Evolutionary conservation across 192 early-diverging fungal genomes (phyloP).

Genomic region (Entomortierella lignicola): DNA sequence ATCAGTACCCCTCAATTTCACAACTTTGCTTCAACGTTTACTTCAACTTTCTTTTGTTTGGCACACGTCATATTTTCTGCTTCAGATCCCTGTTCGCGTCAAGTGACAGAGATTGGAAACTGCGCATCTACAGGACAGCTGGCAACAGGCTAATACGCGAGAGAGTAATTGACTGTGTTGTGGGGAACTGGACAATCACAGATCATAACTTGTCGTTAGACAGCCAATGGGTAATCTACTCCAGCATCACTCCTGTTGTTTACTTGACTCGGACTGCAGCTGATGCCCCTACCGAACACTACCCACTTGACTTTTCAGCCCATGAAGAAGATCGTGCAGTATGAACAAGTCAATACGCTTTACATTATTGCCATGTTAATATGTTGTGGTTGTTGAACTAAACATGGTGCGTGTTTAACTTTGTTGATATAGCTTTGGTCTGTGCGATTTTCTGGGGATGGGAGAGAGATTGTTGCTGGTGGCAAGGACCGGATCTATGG

Average conservation of each 20-base stretch:
- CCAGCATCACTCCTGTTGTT: conserved; percentile 70
- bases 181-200: conserved; percentile 78
- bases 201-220: conserved; percentile 59
- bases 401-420: background rate
- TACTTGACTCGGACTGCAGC: conserved; percentile 61
- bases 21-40: background rate
- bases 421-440: conserved; percentile 64
- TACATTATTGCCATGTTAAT: background rate
- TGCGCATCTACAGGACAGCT: conserved; percentile 70
- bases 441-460: conserved; percentile 69
- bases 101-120: conserved; percentile 67
- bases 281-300: conserved; percentile 40
- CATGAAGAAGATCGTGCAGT: conserved; percentile 26
- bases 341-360: background rate
- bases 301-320: conserved; percentile 55
- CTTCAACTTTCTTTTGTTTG: background rate
- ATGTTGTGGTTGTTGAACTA: background rate
- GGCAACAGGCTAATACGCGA: conserved; percentile 52
- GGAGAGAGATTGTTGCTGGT: conserved; percentile 72
- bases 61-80: background rate
- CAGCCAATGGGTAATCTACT: conserved; percentile 67
- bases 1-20: background rate
- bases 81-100: conserved; percentile 64
- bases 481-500: conserved; percentile 50
- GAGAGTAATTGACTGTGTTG: conserved; percentile 54